These are phyloP conservation scores for Phaeoacremonium minimum DNA, from an alignment of 2,329 filamentous ascomycete genomes.

Conservation along the genomic window DNA sequence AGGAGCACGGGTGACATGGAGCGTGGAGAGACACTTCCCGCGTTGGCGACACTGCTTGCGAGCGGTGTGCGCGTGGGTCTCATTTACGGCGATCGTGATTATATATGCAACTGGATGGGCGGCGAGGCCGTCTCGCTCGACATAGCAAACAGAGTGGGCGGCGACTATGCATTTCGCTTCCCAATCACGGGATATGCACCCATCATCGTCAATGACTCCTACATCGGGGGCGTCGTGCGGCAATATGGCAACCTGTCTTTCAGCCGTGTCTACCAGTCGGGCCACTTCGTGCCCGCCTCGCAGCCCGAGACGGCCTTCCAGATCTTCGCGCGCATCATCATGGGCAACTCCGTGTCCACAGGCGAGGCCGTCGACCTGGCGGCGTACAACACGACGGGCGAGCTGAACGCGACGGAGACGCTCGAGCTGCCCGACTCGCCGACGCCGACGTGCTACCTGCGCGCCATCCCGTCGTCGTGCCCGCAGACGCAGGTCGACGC, in stretches of 20 bases:
- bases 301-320: slow-evolving; percentile 57
- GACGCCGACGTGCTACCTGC: slow-evolving; percentile 56
- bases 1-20: slow-evolving; percentile 7
- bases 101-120: slow-evolving; percentile 67
- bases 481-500: slow-evolving; percentile 41
- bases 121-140: slow-evolving; percentile 68
- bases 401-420: slow-evolving; percentile 50
- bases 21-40: neutral
- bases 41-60: slow-evolving; percentile 54
- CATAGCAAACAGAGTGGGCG: slow-evolving; percentile 44
- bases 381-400: slow-evolving; percentile 53
- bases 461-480: slow-evolving; percentile 51
- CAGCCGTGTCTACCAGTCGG: slow-evolving; percentile 61
- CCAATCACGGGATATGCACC: slow-evolving; percentile 65
- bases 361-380: slow-evolving; percentile 48
- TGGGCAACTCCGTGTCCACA: slow-evolving; percentile 49
- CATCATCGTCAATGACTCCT: slow-evolving; percentile 63
- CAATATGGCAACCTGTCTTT: slow-evolving; percentile 74
- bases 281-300: slow-evolving; percentile 58
- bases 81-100: slow-evolving; percentile 64
- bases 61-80: slow-evolving; percentile 65
- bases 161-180: slow-evolving; percentile 51
- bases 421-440: slow-evolving; percentile 45
- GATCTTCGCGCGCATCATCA: slow-evolving; percentile 57
- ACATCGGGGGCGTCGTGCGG: slow-evolving; percentile 68